These are phyloP conservation scores for Mortierella sp. DNA, from an alignment of 371 early-diverging fungal species.

Conservation along the genomic window DNA sequence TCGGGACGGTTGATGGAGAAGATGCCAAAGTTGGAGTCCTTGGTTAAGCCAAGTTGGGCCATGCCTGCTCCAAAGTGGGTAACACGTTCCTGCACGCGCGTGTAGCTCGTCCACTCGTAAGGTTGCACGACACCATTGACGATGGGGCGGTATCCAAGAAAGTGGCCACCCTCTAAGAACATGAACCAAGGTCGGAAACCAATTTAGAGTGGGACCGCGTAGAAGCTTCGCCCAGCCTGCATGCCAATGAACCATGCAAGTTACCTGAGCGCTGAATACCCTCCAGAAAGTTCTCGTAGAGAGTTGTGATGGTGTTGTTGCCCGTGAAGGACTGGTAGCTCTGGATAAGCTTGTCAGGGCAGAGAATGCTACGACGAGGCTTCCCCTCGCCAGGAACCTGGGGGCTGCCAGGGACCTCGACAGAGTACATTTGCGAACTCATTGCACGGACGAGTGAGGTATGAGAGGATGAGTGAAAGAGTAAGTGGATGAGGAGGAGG, in stretches of 20 bases:
- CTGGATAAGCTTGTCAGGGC: conserved; percentile 62
- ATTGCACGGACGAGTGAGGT: too few relatives aligned
- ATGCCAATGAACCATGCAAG: too few relatives aligned
- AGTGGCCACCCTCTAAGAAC: conserved; percentile 25
- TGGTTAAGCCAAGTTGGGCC: conserved; percentile 56
- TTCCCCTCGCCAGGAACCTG: conserved; percentile 60
- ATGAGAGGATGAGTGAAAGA: conserved; percentile 2
- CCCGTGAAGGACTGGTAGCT: conserved; percentile 53
- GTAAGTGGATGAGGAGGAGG: not conserved
- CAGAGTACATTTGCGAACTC: conserved; percentile 37
- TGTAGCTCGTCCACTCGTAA: conserved; percentile 82
- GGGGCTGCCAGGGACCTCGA: conserved; percentile 42
- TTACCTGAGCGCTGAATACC: conserved; percentile 65
- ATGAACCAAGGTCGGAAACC: too few relatives aligned
- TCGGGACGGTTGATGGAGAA: conserved; percentile 90
- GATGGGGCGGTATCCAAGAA: conserved; percentile 55
- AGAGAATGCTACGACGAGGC: conserved; percentile 65
- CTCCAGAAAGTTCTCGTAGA: conserved; percentile 69
- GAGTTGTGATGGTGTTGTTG: conserved; percentile 53
- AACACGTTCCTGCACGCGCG: conserved; percentile 72
- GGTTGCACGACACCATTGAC: conserved; percentile 49
- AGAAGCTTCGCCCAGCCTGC: too few relatives aligned
- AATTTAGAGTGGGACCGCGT: too few relatives aligned
- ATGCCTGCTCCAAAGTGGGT: conserved; percentile 79
- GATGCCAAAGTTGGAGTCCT: conserved; percentile 64